Percentiles rank a stretch among this genome's conserved stretches.
phyloP scores from a whole-genome alignment of 1,284 basidiomycete genomes.

The Malassezia yamatoensis region DNA sequence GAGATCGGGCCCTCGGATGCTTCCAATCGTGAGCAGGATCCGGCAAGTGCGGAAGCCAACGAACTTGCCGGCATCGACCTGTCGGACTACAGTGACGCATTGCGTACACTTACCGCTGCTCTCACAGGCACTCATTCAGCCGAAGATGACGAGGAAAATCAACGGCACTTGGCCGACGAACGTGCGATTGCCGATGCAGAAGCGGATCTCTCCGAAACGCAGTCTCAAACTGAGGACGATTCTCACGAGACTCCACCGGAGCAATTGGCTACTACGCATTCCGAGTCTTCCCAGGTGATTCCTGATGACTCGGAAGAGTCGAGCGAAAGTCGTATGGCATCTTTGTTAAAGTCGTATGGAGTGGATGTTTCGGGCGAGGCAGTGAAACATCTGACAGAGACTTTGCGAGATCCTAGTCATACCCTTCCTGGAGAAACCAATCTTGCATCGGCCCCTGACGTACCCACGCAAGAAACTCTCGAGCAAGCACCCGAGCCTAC shows the following conservation, averaged over 20 bases:
- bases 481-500: background rate
- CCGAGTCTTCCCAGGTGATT: background rate
- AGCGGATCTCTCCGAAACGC: slow-evolving; percentile 19
- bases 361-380: slow-evolving; percentile 27
- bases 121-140: slow-evolving; percentile 18
- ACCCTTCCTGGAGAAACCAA: background rate
- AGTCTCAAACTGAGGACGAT: slow-evolving; percentile 1
- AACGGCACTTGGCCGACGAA: slow-evolving; percentile 24
- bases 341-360: slow-evolving; percentile 17
- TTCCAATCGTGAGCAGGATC: background rate
- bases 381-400: slow-evolving; percentile 30
- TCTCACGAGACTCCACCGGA: background rate
- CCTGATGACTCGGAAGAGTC: background rate
- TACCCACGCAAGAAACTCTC: background rate
- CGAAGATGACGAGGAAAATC: slow-evolving; percentile 22
- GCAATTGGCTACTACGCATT: background rate
- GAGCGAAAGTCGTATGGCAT: slow-evolving; percentile 8
- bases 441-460: background rate
- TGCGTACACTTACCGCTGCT: slow-evolving; percentile 32
- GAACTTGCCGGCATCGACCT: slow-evolving; percentile 29
- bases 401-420: slow-evolving; percentile 19
- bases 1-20: slow-evolving; percentile 21
- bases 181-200: slow-evolving; percentile 34
- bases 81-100: slow-evolving; percentile 32
- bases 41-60: background rate